Evolutionary conservation across 352 stramenopile species (phyloP).

Genomic region (Phytophthora macrochlamydospora): DNA sequence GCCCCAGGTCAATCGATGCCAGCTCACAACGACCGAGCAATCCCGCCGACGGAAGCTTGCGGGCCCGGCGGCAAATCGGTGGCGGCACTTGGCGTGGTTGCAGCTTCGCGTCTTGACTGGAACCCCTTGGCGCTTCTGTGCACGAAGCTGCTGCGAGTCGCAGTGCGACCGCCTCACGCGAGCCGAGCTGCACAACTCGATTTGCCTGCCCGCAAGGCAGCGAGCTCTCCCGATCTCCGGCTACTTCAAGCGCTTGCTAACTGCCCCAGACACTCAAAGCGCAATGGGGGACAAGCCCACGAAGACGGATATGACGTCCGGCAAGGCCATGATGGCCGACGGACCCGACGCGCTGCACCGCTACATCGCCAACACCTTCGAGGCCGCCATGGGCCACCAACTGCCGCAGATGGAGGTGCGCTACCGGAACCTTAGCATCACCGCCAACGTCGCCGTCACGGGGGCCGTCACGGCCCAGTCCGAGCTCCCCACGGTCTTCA

Average conservation of each 20-base stretch:
- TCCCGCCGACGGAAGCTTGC: not conserved
- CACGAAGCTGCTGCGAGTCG: not conserved
- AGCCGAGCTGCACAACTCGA: not conserved
- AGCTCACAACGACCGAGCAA: not conserved
- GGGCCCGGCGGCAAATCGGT: not conserved
- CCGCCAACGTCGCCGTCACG: slow-evolving; percentile 31
- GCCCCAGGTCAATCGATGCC: not conserved
- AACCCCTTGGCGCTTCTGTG: not conserved
- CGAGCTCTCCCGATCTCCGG: not conserved
- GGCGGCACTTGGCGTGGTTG: not conserved
- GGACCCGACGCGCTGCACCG: slow-evolving; percentile 44
- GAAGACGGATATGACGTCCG: too few relatives aligned
- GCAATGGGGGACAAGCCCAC: slow-evolving; percentile 1
- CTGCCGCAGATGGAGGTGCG: slow-evolving; percentile 69
- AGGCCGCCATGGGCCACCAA: slow-evolving; percentile 40
- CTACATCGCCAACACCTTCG: slow-evolving; percentile 38
- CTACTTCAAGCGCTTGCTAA: not conserved
- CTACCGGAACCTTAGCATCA: slow-evolving; percentile 52
- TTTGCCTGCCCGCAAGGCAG: not conserved
- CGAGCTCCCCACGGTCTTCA: slow-evolving; percentile 45
- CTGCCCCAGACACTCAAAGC: not conserved
- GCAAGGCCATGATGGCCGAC: slow-evolving; percentile 40
- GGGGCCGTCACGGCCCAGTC: slow-evolving; percentile 29
- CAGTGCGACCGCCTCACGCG: not conserved
- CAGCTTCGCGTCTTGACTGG: not conserved